Percentiles rank a stretch among this genome's conserved stretches.
Conservation (phyloP, 2,329 filamentous ascomycete species). For the Penicillium psychrosexuale region DNA sequence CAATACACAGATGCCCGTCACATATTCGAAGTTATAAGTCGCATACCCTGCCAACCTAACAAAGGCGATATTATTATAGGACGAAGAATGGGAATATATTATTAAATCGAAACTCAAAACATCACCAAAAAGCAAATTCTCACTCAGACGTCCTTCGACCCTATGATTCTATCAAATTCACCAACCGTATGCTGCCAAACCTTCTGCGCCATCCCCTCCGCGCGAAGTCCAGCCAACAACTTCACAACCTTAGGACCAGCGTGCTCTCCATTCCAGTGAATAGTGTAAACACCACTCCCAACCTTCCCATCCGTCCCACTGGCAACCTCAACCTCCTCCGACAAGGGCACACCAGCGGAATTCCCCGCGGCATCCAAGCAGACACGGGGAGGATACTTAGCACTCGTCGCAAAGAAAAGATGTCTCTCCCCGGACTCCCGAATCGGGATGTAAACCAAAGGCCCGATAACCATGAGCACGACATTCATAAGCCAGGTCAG, state of each 20-base stretch:
- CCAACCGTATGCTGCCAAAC: constrained; percentile 34
- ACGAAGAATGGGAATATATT: background rate
- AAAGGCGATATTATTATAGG: background rate
- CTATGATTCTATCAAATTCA: constrained; percentile 18
- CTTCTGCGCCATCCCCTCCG: constrained; percentile 26
- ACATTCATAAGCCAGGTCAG: background rate
- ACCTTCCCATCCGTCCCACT: constrained; percentile 27
- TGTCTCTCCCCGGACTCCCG: constrained; percentile 48
- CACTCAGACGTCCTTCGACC: background rate
- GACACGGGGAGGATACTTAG: constrained; percentile 27
- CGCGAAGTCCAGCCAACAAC: constrained; percentile 28
- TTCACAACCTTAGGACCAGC: constrained; percentile 11
- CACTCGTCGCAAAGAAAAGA: constrained; percentile 42
- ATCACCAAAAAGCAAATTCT: background rate
- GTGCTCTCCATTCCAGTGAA: constrained; percentile 25
- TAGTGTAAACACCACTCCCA: constrained; percentile 30
- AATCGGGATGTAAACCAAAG: constrained; percentile 16
- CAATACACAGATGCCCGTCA: no score
- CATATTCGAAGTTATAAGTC: background rate
- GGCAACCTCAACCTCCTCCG: constrained; percentile 15
- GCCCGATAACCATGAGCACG: constrained; percentile 32
- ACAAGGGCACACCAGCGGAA: constrained; percentile 14
- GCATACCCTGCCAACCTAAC: background rate
- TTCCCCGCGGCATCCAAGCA: background rate
- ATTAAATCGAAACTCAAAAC: background rate